Evolutionary conservation across 257 asterid species (phyloP).

Genomic region (Penstemon davidsonii): DNA sequence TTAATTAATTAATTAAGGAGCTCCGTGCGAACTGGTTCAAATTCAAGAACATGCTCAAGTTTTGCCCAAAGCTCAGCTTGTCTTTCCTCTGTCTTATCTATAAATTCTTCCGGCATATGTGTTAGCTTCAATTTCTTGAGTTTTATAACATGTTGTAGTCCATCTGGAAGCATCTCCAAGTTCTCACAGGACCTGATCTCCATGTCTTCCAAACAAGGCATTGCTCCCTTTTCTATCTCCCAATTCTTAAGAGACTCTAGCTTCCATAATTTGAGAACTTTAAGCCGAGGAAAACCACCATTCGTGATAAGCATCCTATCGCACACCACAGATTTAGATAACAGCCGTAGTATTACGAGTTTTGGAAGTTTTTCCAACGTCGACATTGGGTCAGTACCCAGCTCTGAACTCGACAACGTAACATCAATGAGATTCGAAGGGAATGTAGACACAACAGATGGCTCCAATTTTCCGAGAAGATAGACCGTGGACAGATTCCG

Average conservation of each 20-base stretch:
- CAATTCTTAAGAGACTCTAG: conserved; percentile 19
- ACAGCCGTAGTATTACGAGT: conserved; percentile 28
- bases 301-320: conserved; percentile 7
- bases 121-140: conserved; percentile 13
- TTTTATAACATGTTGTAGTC: neutral
- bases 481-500: conserved; percentile 24
- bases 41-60: neutral
- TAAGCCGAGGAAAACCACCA: conserved; percentile 25
- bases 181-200: conserved; percentile 30
- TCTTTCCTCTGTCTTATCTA: neutral
- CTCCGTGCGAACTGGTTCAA: neutral
- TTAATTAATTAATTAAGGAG: too few species aligned
- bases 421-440: conserved; percentile 23
- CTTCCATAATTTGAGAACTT: conserved; percentile 30
- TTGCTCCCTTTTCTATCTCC: conserved; percentile 24
- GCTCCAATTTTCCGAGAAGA: conserved; percentile 30
- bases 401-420: conserved; percentile 28
- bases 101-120: conserved; percentile 1
- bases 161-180: conserved; percentile 23
- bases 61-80: conserved; percentile 14
- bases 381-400: conserved; percentile 24
- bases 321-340: conserved; percentile 2
- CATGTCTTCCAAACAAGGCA: conserved; percentile 28
- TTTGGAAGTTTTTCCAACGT: conserved; percentile 22
- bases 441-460: conserved; percentile 10